These are phyloP conservation scores for Sclerotinia spermophila DNA, from an alignment of 2,329 filamentous ascomycete genomes.

Conservation along the genomic window DNA sequence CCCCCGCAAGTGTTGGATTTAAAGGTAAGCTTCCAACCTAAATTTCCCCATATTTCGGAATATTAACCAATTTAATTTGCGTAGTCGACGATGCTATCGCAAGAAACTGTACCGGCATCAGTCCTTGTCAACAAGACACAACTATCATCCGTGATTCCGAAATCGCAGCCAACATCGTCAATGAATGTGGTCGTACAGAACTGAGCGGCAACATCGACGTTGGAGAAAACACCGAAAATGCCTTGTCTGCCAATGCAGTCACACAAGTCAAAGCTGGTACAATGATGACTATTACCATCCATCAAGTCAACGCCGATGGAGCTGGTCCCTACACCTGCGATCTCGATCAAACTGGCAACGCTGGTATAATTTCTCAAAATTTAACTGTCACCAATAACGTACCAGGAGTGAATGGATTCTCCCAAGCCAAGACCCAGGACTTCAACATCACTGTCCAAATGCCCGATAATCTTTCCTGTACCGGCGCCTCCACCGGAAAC, in stretches of 20 bases:
- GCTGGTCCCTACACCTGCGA: constrained; percentile 55
- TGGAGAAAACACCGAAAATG: constrained; percentile 52
- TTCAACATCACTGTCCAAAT: constrained; percentile 55
- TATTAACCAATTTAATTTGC: not conserved
- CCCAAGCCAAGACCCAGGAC: constrained; percentile 46
- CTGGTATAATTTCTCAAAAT: constrained; percentile 45
- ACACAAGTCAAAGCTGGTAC: constrained; percentile 49
- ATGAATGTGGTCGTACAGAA: constrained; percentile 61
- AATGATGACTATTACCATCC: constrained; percentile 47
- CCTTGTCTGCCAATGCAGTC: constrained; percentile 44
- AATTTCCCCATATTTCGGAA: not conserved
- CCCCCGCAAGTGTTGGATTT: constrained; percentile 14
- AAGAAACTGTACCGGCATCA: constrained; percentile 60
- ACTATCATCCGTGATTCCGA: constrained; percentile 60
- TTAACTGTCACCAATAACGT: constrained; percentile 57
- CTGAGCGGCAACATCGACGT: constrained; percentile 59
- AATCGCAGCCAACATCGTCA: constrained; percentile 50
- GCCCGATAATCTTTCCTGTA: constrained; percentile 48
- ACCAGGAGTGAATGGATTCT: constrained; percentile 46
- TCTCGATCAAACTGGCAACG: constrained; percentile 45
- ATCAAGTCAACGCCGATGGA: constrained; percentile 53
- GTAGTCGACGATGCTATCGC: constrained; percentile 52
- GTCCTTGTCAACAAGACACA: constrained; percentile 62
- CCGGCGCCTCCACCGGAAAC: constrained; percentile 50
- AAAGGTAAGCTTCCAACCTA: constrained; percentile 1